These are phyloP conservation scores for Nothophoma quercina DNA, from an alignment of 2,329 filamentous ascomycete species.

Conservation along the genomic window DNA sequence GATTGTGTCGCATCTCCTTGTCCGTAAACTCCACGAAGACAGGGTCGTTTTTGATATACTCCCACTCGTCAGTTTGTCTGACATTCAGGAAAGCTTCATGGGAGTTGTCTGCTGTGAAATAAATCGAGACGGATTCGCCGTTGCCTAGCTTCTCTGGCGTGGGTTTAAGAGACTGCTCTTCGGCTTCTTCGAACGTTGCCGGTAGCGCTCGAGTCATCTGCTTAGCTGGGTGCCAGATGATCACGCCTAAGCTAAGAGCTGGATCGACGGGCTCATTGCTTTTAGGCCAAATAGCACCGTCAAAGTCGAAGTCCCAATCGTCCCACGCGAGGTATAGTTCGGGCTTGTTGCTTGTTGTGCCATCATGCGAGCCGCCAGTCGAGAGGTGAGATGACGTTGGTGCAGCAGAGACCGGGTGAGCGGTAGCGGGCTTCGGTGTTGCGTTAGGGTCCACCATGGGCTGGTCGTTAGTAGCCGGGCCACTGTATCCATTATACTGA, in stretches of 20 bases:
- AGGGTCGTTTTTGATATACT: conserved; percentile 58
- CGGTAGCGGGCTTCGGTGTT: conserved; percentile 38
- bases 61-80: conserved; percentile 59
- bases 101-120: conserved; percentile 54
- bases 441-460: conserved; percentile 34
- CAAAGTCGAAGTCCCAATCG: conserved; percentile 55
- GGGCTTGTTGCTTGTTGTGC: conserved; percentile 29
- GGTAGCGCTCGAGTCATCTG: conserved; percentile 54
- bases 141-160: conserved; percentile 47
- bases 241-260: conserved; percentile 55
- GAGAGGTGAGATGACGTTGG: conserved; percentile 21
- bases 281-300: conserved; percentile 55
- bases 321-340: conserved; percentile 47
- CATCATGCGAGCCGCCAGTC: conserved; percentile 27
- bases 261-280: conserved; percentile 55
- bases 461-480: conserved; percentile 14
- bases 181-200: conserved; percentile 53
- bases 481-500: conserved; percentile 27
- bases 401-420: conserved; percentile 27
- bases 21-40: conserved; percentile 57
- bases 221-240: conserved; percentile 55
- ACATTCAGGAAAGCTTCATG: conserved; percentile 57
- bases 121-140: conserved; percentile 59
- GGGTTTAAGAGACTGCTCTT: conserved; percentile 52
- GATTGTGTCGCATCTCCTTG: conserved; percentile 45